Base-by-base conservation (phyloP, 257 asterid species). In the Rauvolfia tetraphylla region DNA sequence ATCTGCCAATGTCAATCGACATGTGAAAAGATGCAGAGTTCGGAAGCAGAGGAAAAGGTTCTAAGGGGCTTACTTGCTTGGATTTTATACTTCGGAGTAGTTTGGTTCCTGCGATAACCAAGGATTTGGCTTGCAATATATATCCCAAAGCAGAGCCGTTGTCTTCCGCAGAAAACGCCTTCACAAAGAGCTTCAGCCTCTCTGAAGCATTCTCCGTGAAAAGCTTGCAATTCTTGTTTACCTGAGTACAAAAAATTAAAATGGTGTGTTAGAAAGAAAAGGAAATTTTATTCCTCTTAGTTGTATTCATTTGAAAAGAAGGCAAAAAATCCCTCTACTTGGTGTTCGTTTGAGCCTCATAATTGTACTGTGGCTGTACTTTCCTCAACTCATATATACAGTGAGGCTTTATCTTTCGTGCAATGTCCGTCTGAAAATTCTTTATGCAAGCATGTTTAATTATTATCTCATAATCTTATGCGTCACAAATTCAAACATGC, bases 81-180 rank as follows among this genome's bases (percentile, higher is more conserved):
- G 95, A 82, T 79, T 82, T 86, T 18, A 93, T 90, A 75, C 77
- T 72, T 31, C 83, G 81, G 66, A 91, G 88, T 80, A 89, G 80
- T 76, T 90, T 91, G 69, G 81, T 75, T 81, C 84, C 93, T 27
- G 87, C 42, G 44, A 58, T 70, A 58, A 85, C 83, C 68, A 91
- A 70, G 33, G 84, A 78, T 76, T 89, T 90, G 73, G 93, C 90
- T 80, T 90, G 95, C 66, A 85, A 87, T 38, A 93, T 79, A 25
- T 84, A 73, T 48, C 85, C 85, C 79, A 76, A 83, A n/a, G 91
- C 81, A 75, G 81, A 63, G 39, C 70, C 54, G 74, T 77, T 86
- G 79, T 90, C 93, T 79, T 89, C 87, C 8, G 93, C 90, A 31
- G 88, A 67, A 70, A 91, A 93, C 0, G 96, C 96, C 81, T 89